These are phyloP conservation scores for Vigna angularis DNA, from an alignment of 306 rosid genomes.

Conservation along the genomic window DNA sequence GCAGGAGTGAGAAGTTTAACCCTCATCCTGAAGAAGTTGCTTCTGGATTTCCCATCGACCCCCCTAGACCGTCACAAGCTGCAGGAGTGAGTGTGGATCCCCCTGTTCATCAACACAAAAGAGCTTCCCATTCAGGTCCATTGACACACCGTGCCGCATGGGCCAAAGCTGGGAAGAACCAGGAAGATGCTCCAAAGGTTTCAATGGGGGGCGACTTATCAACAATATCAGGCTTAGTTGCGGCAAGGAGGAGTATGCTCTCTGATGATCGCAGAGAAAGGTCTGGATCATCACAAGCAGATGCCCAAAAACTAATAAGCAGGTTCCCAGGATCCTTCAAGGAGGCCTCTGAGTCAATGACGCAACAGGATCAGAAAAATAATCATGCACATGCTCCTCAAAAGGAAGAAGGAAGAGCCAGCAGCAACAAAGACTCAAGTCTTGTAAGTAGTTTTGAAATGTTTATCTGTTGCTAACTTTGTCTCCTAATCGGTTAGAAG, in stretches of 20 bases:
- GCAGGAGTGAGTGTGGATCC: conserved; percentile 60
- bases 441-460: conserved; percentile 61
- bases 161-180: conserved; percentile 83
- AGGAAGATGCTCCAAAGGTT: conserved; percentile 77
- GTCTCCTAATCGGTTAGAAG: conserved; percentile 59
- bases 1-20: conserved; percentile 97
- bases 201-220: conserved; percentile 79
- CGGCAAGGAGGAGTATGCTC: conserved; percentile 85
- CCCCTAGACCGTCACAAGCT: conserved; percentile 95
- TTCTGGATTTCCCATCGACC: conserved; percentile 98
- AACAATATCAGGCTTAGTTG: conserved; percentile 77
- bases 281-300: conserved; percentile 75
- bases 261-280: conserved; percentile 85
- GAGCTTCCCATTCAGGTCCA: conserved; percentile 99
- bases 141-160: conserved; percentile 88
- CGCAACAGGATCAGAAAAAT: conserved; percentile 69
- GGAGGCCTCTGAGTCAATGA: conserved; percentile 71
- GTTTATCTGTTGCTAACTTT: no score
- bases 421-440: conserved; percentile 73
- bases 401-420: conserved; percentile 70
- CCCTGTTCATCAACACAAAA: conserved; percentile 74
- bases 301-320: conserved; percentile 73
- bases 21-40: conserved; percentile 97
- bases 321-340: conserved; percentile 95
- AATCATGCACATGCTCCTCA: conserved; percentile 61